Percentiles rank a stretch among this genome's conserved stretches.
Evolutionary conservation across 2,329 filamentous ascomycete genomes (phyloP).

Genomic region (Incumbomyces delicatus): DNA sequence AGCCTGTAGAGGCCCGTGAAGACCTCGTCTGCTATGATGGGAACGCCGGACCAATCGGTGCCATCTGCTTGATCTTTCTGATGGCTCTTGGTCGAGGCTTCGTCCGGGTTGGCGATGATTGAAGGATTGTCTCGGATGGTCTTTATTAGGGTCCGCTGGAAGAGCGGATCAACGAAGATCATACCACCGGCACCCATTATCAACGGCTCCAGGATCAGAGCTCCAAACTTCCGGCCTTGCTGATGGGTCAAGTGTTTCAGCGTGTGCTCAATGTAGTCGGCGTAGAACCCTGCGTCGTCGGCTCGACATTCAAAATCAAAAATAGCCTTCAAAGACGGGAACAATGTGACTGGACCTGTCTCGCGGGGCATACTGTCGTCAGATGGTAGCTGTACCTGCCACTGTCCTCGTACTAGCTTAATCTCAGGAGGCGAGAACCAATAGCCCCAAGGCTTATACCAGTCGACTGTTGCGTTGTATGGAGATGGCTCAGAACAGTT

Average conservation of each 20-base stretch:
- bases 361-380: conserved; percentile 30
- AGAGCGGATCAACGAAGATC: conserved; percentile 74
- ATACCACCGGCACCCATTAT: conserved; percentile 76
- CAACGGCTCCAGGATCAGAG: conserved; percentile 69
- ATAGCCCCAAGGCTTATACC: conserved; percentile 68
- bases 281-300: conserved; percentile 44
- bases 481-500: conserved; percentile 68
- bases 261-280: conserved; percentile 46
- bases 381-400: conserved; percentile 52
- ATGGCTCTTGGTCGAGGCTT: conserved; percentile 12
- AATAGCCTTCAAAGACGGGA: conserved; percentile 44
- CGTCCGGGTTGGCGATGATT: conserved; percentile 38
- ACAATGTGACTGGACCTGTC: conserved; percentile 27
- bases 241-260: conserved; percentile 44
- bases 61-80: conserved; percentile 4
- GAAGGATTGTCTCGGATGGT: conserved; percentile 52
- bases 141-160: conserved; percentile 61
- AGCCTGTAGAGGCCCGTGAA: conserved; percentile 80
- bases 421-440: conserved; percentile 76
- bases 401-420: conserved; percentile 54
- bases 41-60: conserved; percentile 59
- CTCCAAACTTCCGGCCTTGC: conserved; percentile 60
- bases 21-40: conserved; percentile 75
- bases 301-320: conserved; percentile 50
- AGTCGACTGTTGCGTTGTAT: conserved; percentile 75